These are phyloP conservation scores for Pythium biforme DNA, from an alignment of 352 stramenopile genomes.

Conservation along the genomic window DNA sequence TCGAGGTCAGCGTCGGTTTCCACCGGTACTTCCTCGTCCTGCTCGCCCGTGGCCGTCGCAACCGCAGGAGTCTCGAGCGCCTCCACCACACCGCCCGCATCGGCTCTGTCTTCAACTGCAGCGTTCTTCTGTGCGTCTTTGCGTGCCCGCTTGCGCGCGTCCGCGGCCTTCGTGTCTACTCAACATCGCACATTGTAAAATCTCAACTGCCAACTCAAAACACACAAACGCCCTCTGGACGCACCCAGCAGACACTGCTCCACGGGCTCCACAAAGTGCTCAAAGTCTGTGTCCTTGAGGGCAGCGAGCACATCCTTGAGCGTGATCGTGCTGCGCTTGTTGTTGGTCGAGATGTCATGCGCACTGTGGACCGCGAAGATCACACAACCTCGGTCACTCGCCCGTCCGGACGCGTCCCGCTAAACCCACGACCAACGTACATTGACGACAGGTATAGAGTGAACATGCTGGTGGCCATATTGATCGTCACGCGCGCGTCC, in stretches of 20 bases:
- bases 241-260: constrained; percentile 71
- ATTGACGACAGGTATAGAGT: constrained; percentile 71
- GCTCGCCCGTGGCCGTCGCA: not conserved
- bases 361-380: constrained; percentile 37
- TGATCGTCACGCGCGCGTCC: constrained; percentile 65
- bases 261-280: constrained; percentile 68
- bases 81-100: not conserved
- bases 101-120: not conserved
- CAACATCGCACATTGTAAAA: too few species aligned
- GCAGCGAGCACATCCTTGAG: constrained; percentile 73
- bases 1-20: constrained; percentile 27
- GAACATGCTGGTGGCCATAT: constrained; percentile 76
- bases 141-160: constrained; percentile 33
- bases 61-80: not conserved
- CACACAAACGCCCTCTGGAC: not conserved
- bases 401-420: not conserved
- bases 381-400: not conserved
- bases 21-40: constrained; percentile 15
- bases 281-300: constrained; percentile 73
- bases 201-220: too few species aligned
- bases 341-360: constrained; percentile 58
- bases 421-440: constrained; percentile 31
- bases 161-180: constrained; percentile 45
- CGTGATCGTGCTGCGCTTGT: constrained; percentile 77
- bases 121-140: constrained; percentile 23